Conservation (phyloP, 805 yeast species). For the Metschnikowia anglica region DNA sequence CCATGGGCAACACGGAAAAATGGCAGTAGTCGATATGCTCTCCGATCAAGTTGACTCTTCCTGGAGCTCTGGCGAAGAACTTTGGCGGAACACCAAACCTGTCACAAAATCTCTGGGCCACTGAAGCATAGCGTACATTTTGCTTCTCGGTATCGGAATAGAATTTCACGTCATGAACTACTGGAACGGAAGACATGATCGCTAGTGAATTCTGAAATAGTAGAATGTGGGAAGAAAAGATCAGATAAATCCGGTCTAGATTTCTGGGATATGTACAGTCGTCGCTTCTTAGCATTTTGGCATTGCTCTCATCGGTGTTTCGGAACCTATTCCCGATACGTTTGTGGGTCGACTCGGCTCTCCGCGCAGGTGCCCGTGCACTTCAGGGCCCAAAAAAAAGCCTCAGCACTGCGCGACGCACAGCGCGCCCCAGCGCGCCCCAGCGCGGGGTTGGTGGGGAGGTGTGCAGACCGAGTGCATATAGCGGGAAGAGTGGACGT, state of each 20-base stretch:
- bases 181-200: conserved; percentile 30
- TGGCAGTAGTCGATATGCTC: conserved; percentile 72
- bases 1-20: conserved; percentile 71
- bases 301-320: too few relatives aligned
- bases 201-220: neutral
- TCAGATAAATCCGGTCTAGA: neutral
- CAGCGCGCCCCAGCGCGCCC: too few relatives aligned
- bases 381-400: too few relatives aligned
- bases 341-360: too few relatives aligned
- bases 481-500: too few relatives aligned
- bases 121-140: conserved; percentile 26
- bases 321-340: too few relatives aligned
- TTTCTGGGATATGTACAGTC: too few relatives aligned
- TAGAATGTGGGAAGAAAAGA: neutral
- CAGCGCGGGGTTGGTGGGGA: too few relatives aligned
- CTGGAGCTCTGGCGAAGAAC: conserved; percentile 65
- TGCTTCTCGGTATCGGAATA: conserved; percentile 33
- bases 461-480: too few relatives aligned
- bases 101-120: conserved; percentile 25
- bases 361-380: too few relatives aligned
- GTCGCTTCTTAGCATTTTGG: too few relatives aligned
- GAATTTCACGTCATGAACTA: conserved; percentile 33
- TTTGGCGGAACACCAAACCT: conserved; percentile 36
- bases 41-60: conserved; percentile 72
- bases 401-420: too few relatives aligned